Evolutionary conservation across 2,329 filamentous ascomycete genomes (phyloP), one percentile per base, ranked within the genome.

Genomic region (Cryoendolithus antarcticus): DNA sequence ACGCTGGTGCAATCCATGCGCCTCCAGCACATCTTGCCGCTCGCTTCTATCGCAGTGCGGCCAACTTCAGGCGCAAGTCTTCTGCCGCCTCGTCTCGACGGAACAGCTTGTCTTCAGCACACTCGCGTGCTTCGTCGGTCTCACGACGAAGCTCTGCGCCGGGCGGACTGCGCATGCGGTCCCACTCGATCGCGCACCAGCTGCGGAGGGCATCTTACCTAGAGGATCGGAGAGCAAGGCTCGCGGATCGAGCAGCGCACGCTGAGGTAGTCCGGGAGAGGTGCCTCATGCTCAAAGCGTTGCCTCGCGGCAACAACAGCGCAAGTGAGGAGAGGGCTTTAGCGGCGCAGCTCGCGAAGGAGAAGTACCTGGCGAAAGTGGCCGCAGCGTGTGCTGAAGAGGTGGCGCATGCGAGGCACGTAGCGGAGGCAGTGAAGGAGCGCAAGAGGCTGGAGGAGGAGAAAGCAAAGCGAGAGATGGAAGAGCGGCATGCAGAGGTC

Each of bases 371-470:
- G 11, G 83, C 82, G 6, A 83, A 88, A 57, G 86, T 89, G 32
- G 82, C 84, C 3, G 81, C 83, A 35, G 72, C 76, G 44, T 89
- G 84, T 55, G 84, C 84, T 12, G 83, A 86, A 59, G 84, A 91
- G 57, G 84, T 91, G 10, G 78, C 82, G 55, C 73, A 82, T 47
- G 83, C 83, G 38, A 89, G 89, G 66, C 80, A 82, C 37, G 71
- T 88, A n/a, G 83, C 83, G 10, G 82, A 86, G 58, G 78, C 74
- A 42, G 86, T 83, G 66, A 86, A 85, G 61, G 80, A 84, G 63
- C 80, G 81, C 58, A 77, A 84, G 46, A 80, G 86, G 54, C 77
- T 79, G 41, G 81, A 88, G 47, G 72, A 82, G 41, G 71, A 70
- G 49, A 77, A 77, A 52, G 70, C 83, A 56, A 75, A 77, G 46